phyloP scores from a whole-genome alignment of 768 basidiomycete species.

The Termitomyces sp. region DNA sequence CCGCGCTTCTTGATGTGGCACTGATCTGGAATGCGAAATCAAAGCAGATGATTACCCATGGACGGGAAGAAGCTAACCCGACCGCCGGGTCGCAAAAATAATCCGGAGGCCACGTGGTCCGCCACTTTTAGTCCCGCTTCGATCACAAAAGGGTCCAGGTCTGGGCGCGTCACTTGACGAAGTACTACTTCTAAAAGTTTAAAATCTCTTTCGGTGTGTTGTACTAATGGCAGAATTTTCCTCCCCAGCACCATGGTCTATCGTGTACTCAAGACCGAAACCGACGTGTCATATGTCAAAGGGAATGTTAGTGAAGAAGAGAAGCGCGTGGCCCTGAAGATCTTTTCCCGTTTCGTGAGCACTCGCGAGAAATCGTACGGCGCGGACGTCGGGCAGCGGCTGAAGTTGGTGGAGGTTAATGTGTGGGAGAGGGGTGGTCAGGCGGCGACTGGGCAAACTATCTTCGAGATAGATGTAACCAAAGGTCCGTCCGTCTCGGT shows the following conservation, averaged over 20 bases:
- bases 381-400: slow-evolving; percentile 29
- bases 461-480: slow-evolving; percentile 33
- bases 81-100: not conserved
- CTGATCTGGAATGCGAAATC: not conserved
- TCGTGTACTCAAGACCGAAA: not conserved
- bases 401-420: slow-evolving; percentile 31
- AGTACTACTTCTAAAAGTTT: not conserved
- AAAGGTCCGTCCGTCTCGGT: slow-evolving; percentile 26
- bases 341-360: slow-evolving; percentile 33
- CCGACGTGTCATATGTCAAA: slow-evolving; percentile 25
- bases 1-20: not conserved
- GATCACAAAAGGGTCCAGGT: slow-evolving; percentile 6
- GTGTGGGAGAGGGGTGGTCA: slow-evolving; percentile 18
- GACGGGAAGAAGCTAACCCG: slow-evolving; percentile 3
- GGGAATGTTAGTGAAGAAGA: slow-evolving; percentile 36
- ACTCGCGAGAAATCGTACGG: slow-evolving; percentile 28
- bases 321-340: slow-evolving; percentile 25
- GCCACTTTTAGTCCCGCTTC: slow-evolving; percentile 6
- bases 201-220: not conserved
- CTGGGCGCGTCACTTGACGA: not conserved
- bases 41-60: not conserved
- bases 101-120: slow-evolving; percentile 1
- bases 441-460: slow-evolving; percentile 23
- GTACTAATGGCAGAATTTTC: not conserved
- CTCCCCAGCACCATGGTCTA: not conserved